Percentiles rank a stretch among this genome's conserved stretches.
These are phyloP conservation scores for Gigaspora rosea DNA, from an alignment of 192 early-diverging fungal species.

Conservation along the genomic window DNA sequence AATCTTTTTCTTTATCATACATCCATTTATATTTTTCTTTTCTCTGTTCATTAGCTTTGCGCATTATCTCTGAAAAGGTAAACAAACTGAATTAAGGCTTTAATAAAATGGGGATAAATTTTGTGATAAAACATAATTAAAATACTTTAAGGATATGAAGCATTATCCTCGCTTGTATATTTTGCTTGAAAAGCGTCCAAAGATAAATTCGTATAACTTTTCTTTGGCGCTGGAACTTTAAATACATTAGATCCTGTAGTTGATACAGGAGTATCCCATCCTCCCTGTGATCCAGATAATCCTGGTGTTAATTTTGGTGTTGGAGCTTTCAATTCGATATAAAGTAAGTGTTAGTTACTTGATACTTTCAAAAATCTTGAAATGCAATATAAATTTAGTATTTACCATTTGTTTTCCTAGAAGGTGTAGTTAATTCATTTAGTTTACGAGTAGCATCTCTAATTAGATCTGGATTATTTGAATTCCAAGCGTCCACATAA, in stretches of 20 bases:
- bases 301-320: no score
- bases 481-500: slow-evolving; percentile 43
- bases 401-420: no score
- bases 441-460: slow-evolving; percentile 38
- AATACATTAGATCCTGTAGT: background rate
- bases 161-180: slow-evolving; percentile 84
- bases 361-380: no score
- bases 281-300: background rate
- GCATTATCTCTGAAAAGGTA: slow-evolving; percentile 61
- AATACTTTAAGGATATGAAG: slow-evolving; percentile 47
- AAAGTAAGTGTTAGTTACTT: no score
- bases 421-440: slow-evolving; percentile 36
- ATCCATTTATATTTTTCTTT: slow-evolving; percentile 66
- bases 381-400: no score
- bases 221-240: no score
- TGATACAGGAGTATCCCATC: slow-evolving; percentile 24
- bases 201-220: no score
- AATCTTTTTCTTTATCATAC: slow-evolving; percentile 61
- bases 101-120: background rate
- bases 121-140: background rate
- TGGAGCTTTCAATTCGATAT: no score
- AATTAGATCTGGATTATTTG: slow-evolving; percentile 41
- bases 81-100: slow-evolving; percentile 15
- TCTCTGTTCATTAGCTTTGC: slow-evolving; percentile 59
- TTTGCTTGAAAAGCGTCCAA: slow-evolving; percentile 71